Evolutionary conservation across 202 grass and related monocot species (phyloP).

Genomic region (Sporobolus alterniflorus): DNA sequence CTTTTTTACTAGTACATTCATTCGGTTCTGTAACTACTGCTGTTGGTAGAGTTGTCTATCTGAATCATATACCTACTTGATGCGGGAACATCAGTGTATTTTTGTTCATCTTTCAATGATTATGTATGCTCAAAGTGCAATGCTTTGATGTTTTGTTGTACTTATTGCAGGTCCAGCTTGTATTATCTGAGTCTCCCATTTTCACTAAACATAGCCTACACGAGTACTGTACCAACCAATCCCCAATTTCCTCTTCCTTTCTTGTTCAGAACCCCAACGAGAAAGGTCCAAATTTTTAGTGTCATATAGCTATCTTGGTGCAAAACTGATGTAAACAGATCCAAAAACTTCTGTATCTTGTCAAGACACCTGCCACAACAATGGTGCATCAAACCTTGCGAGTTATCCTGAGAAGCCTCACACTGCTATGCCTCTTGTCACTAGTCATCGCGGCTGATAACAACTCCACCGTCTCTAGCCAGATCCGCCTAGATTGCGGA

Average conservation of each 20-base stretch:
- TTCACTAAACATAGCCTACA: neutral
- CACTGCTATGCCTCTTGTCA: constrained; percentile 20
- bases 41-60: neutral
- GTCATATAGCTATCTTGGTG: neutral
- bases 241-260: neutral
- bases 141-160: neutral
- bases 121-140: neutral
- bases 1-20: neutral
- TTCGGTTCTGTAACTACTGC: neutral
- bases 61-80: neutral
- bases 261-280: neutral
- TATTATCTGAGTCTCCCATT: neutral
- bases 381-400: constrained; percentile 4
- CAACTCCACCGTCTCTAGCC: constrained; percentile 16
- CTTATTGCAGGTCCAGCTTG: constrained; percentile 20
- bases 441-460: neutral
- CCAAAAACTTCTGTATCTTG: neutral
- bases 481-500: constrained; percentile 67
- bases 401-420: constrained; percentile 17
- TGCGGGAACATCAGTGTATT: no score
- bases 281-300: neutral
- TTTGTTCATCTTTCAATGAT: neutral
- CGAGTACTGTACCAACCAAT: neutral
- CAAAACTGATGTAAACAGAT: neutral
- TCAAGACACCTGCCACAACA: neutral